phyloP scores from a whole-genome alignment of 225 moss, liverwort and hornwort genomes.

The Physcomitrium patens region DNA sequence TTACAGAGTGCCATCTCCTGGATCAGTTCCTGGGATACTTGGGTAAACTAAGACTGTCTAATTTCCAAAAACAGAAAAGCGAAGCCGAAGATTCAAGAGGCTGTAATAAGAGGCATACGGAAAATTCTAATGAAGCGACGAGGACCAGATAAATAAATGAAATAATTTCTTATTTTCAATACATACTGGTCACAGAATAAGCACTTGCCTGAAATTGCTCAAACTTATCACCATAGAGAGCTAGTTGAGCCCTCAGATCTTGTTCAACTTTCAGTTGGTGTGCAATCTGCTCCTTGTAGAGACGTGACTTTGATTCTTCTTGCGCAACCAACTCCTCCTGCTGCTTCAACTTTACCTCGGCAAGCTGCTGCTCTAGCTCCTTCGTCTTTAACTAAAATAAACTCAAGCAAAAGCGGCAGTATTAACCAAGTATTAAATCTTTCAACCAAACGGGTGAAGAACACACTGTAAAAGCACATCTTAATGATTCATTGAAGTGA shows the following conservation, averaged over 20 bases:
- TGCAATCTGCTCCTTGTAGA: slow-evolving; percentile 83
- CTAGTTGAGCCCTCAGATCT: slow-evolving; percentile 87
- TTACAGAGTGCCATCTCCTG: slow-evolving; percentile 13
- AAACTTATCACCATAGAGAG: slow-evolving; percentile 94
- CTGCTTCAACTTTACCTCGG: slow-evolving; percentile 95
- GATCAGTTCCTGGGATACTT: slow-evolving; percentile 22
- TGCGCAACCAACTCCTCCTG: slow-evolving; percentile 86
- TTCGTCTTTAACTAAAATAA: slow-evolving; percentile 76
- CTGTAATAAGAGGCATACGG: slow-evolving; percentile 4
- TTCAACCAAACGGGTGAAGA: neutral
- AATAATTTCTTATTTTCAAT: neutral
- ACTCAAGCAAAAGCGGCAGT: slow-evolving; percentile 21
- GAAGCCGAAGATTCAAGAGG: neutral
- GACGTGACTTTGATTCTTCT: slow-evolving; percentile 78
- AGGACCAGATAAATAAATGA: neutral
- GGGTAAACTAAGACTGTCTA: slow-evolving; percentile 16
- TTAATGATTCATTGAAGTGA: neutral
- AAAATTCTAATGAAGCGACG: neutral
- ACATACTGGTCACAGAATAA: slow-evolving; percentile 10
- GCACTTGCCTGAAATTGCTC: slow-evolving; percentile 88
- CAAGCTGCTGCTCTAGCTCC: slow-evolving; percentile 88
- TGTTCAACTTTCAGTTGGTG: slow-evolving; percentile 88
- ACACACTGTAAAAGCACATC: neutral
- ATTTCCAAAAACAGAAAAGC: neutral
- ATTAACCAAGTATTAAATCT: neutral